These are phyloP conservation scores for Hansenula sp. DNA, from an alignment of 1,139 yeast genomes.

Conservation along the genomic window DNA sequence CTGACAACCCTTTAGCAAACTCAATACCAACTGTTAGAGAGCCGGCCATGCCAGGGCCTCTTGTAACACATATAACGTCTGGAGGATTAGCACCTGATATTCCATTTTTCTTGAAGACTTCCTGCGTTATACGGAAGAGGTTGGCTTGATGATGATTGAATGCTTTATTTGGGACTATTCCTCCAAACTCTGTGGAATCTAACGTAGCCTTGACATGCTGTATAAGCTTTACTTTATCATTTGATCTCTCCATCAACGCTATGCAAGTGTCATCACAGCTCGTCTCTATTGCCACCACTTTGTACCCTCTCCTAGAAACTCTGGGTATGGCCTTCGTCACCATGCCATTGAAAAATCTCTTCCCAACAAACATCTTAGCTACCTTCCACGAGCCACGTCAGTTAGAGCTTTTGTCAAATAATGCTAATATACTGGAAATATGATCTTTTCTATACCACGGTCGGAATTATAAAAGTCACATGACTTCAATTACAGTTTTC, in stretches of 20 bases:
- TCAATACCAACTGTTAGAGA: slow-evolving; percentile 80
- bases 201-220: slow-evolving; percentile 65
- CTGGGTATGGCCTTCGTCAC: not conserved
- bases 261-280: slow-evolving; percentile 97
- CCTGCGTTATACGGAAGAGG: slow-evolving; percentile 43
- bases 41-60: slow-evolving; percentile 98
- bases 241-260: slow-evolving; percentile 58
- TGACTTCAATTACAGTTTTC: too few species aligned
- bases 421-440: too few species aligned
- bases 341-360: not conserved
- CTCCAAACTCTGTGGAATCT: slow-evolving; percentile 67
- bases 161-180: slow-evolving; percentile 87
- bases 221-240: slow-evolving; percentile 42
- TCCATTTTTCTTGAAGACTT: slow-evolving; percentile 30
- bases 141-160: slow-evolving; percentile 68
- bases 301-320: slow-evolving; percentile 36
- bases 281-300: slow-evolving; percentile 82
- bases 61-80: slow-evolving; percentile 80
- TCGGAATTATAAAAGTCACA: too few species aligned
- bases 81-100: slow-evolving; percentile 38
- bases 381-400: not conserved
- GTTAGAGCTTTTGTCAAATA: too few species aligned
- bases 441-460: too few species aligned
- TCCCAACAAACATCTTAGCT: not conserved
- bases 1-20: slow-evolving; percentile 77